Conservation (phyloP, 2,329 filamentous ascomycete species). For the Cladosporium austrohemisphaericum region DNA sequence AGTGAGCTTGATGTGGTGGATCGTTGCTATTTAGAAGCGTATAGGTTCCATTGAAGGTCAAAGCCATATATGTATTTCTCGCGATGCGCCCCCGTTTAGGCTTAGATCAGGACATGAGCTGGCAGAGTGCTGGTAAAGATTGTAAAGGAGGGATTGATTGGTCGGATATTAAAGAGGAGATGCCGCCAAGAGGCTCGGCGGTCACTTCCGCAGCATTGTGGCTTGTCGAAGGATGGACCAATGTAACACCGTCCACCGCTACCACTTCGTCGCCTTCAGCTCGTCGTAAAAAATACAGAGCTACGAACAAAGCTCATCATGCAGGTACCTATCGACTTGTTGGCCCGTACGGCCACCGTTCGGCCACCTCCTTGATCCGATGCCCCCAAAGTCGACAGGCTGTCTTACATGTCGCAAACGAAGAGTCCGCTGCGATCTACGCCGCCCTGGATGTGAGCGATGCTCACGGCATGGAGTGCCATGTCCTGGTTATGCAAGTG, state of each 20-base stretch:
- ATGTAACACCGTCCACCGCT: too few species aligned
- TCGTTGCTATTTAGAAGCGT: not conserved
- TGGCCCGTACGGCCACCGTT: not conserved
- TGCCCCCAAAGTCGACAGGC: slow-evolving; percentile 31
- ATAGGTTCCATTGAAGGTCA: not conserved
- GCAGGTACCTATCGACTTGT: too few species aligned
- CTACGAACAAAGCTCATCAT: too few species aligned
- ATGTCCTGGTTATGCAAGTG: slow-evolving; percentile 30
- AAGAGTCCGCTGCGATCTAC: slow-evolving; percentile 33
- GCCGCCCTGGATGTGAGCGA: slow-evolving; percentile 27
- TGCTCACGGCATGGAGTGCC: slow-evolving; percentile 30
- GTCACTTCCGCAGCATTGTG: too few species aligned
- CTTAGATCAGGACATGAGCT: too few species aligned
- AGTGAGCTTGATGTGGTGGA: not conserved
- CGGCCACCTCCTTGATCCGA: slow-evolving; percentile 6
- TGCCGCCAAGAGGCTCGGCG: too few species aligned
- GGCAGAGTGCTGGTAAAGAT: too few species aligned
- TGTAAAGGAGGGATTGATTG: too few species aligned
- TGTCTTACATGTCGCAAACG: slow-evolving; percentile 31
- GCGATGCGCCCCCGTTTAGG: not conserved
- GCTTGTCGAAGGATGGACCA: not conserved
- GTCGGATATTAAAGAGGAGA: not conserved
- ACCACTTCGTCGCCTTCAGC: too few species aligned
- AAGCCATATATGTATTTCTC: not conserved
- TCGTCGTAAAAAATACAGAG: too few species aligned